Evolutionary conservation across 768 basidiomycete species (phyloP), one percentile per base, ranked within the genome.

Genomic region (Lentinula sp.): DNA sequence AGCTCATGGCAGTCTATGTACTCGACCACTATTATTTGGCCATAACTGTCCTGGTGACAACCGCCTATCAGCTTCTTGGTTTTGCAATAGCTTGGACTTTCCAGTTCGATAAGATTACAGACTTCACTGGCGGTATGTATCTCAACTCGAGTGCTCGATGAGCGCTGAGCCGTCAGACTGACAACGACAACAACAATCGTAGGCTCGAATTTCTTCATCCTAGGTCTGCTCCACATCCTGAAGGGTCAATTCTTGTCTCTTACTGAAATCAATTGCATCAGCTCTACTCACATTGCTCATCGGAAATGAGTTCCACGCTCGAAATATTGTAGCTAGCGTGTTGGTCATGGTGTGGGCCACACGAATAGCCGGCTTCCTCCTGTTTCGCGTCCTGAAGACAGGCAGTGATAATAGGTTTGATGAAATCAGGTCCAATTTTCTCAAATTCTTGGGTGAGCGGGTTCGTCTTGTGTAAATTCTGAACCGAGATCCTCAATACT

Each of bases 31-130:
- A 74, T 63, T 76, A 76, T 48, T 70, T 77, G 8, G 67, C 68
- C 1, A 70, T 77, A 16, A 76, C 76, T 4, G 61, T 73, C 15
- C 69, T 77, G n/a, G 67, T 77, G 40, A 77, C 75, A 1, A 61
- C 71, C 4, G 72, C 46, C 5, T 89, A 83, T 68, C 88, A 88
- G 67, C 73, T 84, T 4, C 61, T 73, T 1, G 87, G 86, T 6
- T 88, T 88, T 65, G 76, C 79, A 4, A 83, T 88, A 59, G 86
- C 87, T 6, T 88, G 84, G 82, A 82, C 82, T 0, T 74, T 86
- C 42, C 81, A 87, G 74, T 86, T 88, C 65, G 87, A 89, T 71
- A 88, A 89, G 69, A 84, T 88, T 49, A 88, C 87, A 11, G 87
- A 88, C 70, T 84, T 87, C 61, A 86, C 83, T 2, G 84, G 84